Percentiles rank a stretch among this genome's conserved stretches.
phyloP scores from a whole-genome alignment of 441 rosid genomes.

The Pelargonium exstipulatum region DNA sequence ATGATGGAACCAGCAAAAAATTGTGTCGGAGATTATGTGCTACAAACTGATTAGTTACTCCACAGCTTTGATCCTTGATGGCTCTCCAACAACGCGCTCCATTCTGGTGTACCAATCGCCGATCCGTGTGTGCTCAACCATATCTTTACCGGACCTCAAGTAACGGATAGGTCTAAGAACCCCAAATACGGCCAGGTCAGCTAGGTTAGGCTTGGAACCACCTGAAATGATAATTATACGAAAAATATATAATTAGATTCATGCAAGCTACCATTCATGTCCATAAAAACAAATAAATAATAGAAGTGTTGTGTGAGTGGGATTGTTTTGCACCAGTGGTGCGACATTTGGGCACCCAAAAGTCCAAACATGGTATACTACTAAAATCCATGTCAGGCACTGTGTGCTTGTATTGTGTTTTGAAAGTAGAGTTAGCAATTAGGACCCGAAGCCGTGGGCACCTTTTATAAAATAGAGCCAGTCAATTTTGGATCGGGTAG shows the following conservation, averaged over 20 bases:
- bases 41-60: background rate
- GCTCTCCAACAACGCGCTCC: constrained; percentile 66
- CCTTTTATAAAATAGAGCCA: no score
- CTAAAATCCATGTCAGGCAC: no score
- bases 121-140: constrained; percentile 82
- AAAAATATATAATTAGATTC: background rate
- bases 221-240: constrained; percentile 35
- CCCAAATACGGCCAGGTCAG: constrained; percentile 85
- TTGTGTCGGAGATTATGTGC: background rate
- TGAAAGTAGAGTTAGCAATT: no score
- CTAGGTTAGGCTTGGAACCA: constrained; percentile 74
- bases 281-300: no score
- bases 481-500: no score
- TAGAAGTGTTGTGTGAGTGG: no score
- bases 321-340: no score
- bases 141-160: constrained; percentile 75
- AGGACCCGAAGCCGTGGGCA: no score
- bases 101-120: constrained; percentile 80
- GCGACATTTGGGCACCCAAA: no score
- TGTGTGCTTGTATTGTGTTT: no score
- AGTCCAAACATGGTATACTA: no score
- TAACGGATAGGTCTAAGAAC: constrained; percentile 83
- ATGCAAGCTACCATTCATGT: no score
- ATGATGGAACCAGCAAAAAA: background rate
- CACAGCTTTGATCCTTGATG: constrained; percentile 39